Base-by-base conservation (phyloP, 306 rosid genomes). In the Lotus japonicus region DNA sequence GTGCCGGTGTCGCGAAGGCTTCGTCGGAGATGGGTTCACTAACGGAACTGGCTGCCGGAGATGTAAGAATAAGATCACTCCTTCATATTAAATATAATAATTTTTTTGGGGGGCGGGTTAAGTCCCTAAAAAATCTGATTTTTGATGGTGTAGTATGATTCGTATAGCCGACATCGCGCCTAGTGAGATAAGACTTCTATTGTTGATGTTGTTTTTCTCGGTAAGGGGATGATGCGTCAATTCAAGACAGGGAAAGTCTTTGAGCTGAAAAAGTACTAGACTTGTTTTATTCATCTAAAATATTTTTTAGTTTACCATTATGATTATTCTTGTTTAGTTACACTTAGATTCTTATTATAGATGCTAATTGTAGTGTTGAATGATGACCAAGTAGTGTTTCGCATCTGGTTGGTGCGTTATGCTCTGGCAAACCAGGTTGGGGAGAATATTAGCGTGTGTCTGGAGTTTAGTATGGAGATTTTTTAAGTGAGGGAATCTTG, bases 51-150 rank as follows among this genome's bases (percentile, higher is more conserved):
- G 90, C 55, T 90, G 97, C 89, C 78, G 56, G 78, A 86, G 58
- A 82, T 85, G 97, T 90, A 6, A 86, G 88, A 79, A 96, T 90
- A 6, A 86, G 88, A 79, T 80, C 39, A 72, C 75, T 76, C 14
- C 4, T 35, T 45, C 5, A 15, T 17, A 0, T 11, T 35, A 35
- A 5, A 15, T 64, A 8, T 45, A 46, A 26, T 45, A 64, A 4
- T 17, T 1, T 0, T 31, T 5, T 5, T 31, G 5, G 5, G 5
- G 2, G 4, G 4, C n/a, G n/a, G n/a, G n/a, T n/a, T n/a, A n/a
- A n/a, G n/a, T n/a, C n/a, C n/a, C n/a, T n/a, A n/a, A n/a, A n/a
- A n/a, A n/a, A n/a, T n/a, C n/a, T n/a, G n/a, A n/a, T n/a, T n/a
- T n/a, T n/a, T n/a, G n/a, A n/a, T n/a, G n/a, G n/a, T n/a, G n/a